These are phyloP conservation scores for Xylariales sp. DNA, from an alignment of 2,329 filamentous ascomycete species.

Conservation along the genomic window DNA sequence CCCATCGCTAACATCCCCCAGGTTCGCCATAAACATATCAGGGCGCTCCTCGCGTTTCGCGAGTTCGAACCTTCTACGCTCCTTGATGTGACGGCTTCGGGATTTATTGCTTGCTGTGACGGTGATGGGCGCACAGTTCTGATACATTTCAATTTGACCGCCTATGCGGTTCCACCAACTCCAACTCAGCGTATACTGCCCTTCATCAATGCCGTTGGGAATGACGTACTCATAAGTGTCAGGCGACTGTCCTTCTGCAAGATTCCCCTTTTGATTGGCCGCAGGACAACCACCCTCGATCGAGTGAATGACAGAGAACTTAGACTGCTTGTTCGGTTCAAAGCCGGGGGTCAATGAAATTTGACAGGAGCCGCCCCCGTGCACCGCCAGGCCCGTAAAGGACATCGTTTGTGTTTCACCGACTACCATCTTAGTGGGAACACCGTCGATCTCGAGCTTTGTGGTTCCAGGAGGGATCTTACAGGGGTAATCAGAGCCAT, in stretches of 20 bases:
- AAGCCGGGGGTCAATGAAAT: conserved; percentile 63
- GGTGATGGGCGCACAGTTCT: no score
- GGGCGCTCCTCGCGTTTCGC: no score
- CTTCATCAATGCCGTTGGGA: conserved; percentile 54
- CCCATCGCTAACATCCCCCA: no score
- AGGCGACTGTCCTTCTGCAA: conserved; percentile 33
- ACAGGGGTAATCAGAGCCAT: conserved; percentile 67
- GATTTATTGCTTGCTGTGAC: no score
- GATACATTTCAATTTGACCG: conserved; percentile 57
- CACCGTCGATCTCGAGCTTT: conserved; percentile 29
- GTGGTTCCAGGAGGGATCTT: conserved; percentile 38
- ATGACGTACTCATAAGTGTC: conserved; percentile 53
- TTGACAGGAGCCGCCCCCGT: conserved; percentile 73
- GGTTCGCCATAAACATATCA: no score
- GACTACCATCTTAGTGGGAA: conserved; percentile 36
- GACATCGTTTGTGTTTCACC: conserved; percentile 41
- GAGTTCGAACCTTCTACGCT: no score
- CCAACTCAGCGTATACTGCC: conserved; percentile 66
- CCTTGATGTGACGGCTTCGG: no score
- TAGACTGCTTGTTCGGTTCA: conserved; percentile 29
- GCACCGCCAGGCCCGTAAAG: conserved; percentile 58
- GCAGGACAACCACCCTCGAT: conserved; percentile 65
- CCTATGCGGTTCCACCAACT: conserved; percentile 66
- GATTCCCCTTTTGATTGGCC: no score
- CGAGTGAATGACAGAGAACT: conserved; percentile 68